phyloP scores from a whole-genome alignment of 495 filamentous ascomycete species.

The Lepidopterella palustris region DNA sequence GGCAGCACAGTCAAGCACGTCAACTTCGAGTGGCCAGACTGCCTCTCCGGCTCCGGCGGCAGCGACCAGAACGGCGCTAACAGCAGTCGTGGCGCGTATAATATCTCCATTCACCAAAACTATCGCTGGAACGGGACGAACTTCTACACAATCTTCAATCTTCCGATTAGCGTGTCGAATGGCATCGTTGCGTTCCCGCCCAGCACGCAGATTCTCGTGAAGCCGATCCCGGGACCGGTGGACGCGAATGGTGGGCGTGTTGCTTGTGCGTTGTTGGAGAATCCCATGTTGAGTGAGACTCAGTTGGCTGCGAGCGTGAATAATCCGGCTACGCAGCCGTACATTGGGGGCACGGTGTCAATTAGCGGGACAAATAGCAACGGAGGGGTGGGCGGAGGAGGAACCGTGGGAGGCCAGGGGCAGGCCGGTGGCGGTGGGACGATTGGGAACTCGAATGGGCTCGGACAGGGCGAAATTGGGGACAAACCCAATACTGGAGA shows the following conservation, averaged over 20 bases:
- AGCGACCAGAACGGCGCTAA: slow-evolving; percentile 16
- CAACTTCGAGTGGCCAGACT: slow-evolving; percentile 61
- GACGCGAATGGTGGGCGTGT: slow-evolving; percentile 26
- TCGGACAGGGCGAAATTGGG: background rate
- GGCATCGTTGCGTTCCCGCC: slow-evolving; percentile 39
- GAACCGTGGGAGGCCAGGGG: background rate
- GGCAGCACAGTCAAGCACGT: slow-evolving; percentile 64
- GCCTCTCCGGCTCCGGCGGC: slow-evolving; percentile 52
- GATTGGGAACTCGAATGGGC: background rate
- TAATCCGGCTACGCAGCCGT: slow-evolving; percentile 25
- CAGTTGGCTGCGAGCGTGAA: slow-evolving; percentile 17
- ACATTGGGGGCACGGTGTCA: slow-evolving; percentile 2
- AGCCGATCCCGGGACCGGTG: slow-evolving; percentile 24
- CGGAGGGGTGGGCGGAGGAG: background rate
- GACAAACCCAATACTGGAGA: background rate
- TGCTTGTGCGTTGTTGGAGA: slow-evolving; percentile 17
- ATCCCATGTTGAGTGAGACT: slow-evolving; percentile 13
- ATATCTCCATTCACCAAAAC: slow-evolving; percentile 63
- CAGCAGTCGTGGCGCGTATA: slow-evolving; percentile 39
- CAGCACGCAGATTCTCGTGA: slow-evolving; percentile 15
- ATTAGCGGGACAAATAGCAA: background rate
- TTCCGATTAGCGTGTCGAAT: slow-evolving; percentile 62
- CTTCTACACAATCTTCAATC: slow-evolving; percentile 61
- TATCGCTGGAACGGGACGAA: slow-evolving; percentile 56
- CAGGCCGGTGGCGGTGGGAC: background rate